Evolutionary conservation across 2,329 filamentous ascomycete genomes (phyloP), one percentile per base, ranked within the genome.

Genomic region (Aureobasidium musti): DNA sequence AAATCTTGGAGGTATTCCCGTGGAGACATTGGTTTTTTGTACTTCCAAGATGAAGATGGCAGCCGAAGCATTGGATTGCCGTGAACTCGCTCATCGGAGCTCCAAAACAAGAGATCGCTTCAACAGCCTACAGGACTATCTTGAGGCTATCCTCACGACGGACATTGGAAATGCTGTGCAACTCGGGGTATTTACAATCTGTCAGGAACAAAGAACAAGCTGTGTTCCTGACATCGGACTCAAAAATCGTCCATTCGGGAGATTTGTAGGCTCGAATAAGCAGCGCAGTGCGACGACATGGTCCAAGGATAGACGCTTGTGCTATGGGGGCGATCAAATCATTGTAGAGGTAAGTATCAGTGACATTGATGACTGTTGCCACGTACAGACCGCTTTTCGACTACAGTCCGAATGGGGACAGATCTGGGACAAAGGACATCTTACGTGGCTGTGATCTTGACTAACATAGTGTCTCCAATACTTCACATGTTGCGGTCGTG

Each of bases 221-320:
- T 23, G 17, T 64, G 61, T 64, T 23, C 61, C 61, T 64, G 61
- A n/a, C 61, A 53, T 50, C 28, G 28, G 35, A 53, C 33, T 47
- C 17, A 21, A 14, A 17, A 19, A 23, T 35, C 30, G 33, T 26
- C 41, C 28, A 26, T 11, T 26, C n/a, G n/a, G 57, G 39, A 47
- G 11, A 47, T 26, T 37, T 35, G 4, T 47, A 49, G 30, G 35
- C 26, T 37, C 43, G 26, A 41, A 14, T 49, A 61, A 61, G 57
- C 41, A 61, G 57, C 14, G 28, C n/a, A 47, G 57, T 49, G 41
- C 57, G 13, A 61, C 57, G n/a, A 23, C n/a, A 30, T n/a, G 23
- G 30, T 43, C 41, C 43, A 49, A 35, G 41, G 28, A 49, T 61
- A 61, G 45, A 21, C 5, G 7, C 30, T 63, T 63, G 59, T 59